A percentile compares a stretch with the other conserved stretches of the same genome.
Evolutionary conservation across 139 green algal species (phyloP).

Genomic region (Tetraselmis striata): DNA sequence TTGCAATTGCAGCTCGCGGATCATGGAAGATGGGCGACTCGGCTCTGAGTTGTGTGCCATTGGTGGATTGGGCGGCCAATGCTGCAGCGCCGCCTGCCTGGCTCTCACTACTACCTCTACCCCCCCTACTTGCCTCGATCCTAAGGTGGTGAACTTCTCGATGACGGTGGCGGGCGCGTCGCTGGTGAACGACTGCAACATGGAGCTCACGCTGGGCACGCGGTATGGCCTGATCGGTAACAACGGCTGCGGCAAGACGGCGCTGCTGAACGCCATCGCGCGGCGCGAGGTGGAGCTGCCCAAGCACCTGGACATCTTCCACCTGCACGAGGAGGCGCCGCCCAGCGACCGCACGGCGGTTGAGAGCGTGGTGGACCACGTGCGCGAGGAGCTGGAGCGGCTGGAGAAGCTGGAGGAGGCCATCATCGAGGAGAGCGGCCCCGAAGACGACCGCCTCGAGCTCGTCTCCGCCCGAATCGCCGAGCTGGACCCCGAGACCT

Average conservation of each 20-base stretch:
- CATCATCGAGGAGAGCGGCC: slow-evolving; percentile 37
- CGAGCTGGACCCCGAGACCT: slow-evolving; percentile 58
- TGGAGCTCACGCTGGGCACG: slow-evolving; percentile 73
- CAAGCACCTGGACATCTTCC: slow-evolving; percentile 56
- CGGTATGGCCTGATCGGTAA: slow-evolving; percentile 58
- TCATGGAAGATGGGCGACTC: too few species aligned
- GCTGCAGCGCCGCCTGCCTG: too few species aligned
- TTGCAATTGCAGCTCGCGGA: too few species aligned
- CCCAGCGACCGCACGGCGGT: slow-evolving; percentile 39
- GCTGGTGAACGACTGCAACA: slow-evolving; percentile 49
- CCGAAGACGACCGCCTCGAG: slow-evolving; percentile 52
- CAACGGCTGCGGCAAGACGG: slow-evolving; percentile 53
- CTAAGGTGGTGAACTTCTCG: neutral
- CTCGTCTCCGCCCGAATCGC: slow-evolving; percentile 53
- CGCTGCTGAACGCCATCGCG: slow-evolving; percentile 36
- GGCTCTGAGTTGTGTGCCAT: too few species aligned
- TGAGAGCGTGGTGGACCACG: neutral
- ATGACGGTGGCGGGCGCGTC: slow-evolving; percentile 2
- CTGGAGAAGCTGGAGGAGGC: slow-evolving; percentile 46
- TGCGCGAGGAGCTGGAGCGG: slow-evolving; percentile 28
- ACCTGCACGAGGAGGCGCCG: slow-evolving; percentile 43
- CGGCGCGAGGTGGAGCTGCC: slow-evolving; percentile 39
- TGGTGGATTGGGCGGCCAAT: too few species aligned
- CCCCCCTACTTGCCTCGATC: neutral
- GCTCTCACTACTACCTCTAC: too few species aligned